Conservation (phyloP, 768 basidiomycete genomes). For the Podaxis rugospora region DNA sequence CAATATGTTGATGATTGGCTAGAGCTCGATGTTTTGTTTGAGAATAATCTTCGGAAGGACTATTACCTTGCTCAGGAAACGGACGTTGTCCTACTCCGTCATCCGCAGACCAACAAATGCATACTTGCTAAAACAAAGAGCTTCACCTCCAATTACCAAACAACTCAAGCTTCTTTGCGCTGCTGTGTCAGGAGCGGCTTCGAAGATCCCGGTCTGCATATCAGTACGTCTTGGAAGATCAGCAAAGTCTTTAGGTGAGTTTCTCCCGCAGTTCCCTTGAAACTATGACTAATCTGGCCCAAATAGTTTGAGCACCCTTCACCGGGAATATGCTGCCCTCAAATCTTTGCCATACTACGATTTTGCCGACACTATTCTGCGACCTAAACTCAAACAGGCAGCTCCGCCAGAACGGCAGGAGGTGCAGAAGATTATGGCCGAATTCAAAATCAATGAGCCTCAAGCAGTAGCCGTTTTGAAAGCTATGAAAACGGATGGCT, state of each 20-base stretch:
- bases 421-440: conserved; percentile 60
- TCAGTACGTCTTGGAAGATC: conserved; percentile 67
- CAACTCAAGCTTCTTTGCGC: conserved; percentile 56
- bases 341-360: conserved; percentile 82
- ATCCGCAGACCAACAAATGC: conserved; percentile 45
- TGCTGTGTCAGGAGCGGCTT: conserved; percentile 36
- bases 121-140: conserved; percentile 63
- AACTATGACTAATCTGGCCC: background rate
- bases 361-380: conserved; percentile 62
- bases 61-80: conserved; percentile 72
- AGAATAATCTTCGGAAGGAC: conserved; percentile 54
- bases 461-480: conserved; percentile 87
- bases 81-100: conserved; percentile 78
- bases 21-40: conserved; percentile 68
- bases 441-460: conserved; percentile 83
- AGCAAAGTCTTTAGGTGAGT: conserved; percentile 80
- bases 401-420: conserved; percentile 43
- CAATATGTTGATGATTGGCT: conserved; percentile 78
- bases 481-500: conserved; percentile 68
- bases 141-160: conserved; percentile 32
- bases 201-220: conserved; percentile 59
- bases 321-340: conserved; percentile 90
- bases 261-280: background rate
- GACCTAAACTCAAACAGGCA: conserved; percentile 52
- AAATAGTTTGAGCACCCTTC: conserved; percentile 88